phyloP scores from a whole-genome alignment of 2,329 filamentous ascomycete species.

The Clarireedia homoeocarpa region DNA sequence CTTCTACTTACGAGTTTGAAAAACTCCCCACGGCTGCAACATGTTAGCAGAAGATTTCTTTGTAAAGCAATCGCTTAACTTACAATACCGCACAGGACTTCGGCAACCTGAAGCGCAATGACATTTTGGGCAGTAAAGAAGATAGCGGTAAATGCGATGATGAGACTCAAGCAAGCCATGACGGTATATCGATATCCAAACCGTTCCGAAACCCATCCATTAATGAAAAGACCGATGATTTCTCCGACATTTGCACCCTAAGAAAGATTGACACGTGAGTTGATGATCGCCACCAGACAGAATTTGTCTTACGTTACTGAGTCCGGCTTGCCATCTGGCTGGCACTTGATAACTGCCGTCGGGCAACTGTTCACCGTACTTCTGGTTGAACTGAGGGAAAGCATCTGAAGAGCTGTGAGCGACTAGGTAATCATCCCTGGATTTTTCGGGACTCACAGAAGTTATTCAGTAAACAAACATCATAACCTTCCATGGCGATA shows the following conservation, averaged over 20 bases:
- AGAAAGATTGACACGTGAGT: neutral
- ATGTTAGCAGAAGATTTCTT: constrained; percentile 3
- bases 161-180: constrained; percentile 19
- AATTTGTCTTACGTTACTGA: constrained; percentile 19
- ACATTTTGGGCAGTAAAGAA: constrained; percentile 43
- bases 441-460: constrained; percentile 26
- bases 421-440: neutral
- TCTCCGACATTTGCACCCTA: constrained; percentile 24
- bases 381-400: constrained; percentile 25
- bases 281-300: neutral
- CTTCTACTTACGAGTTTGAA: constrained; percentile 37
- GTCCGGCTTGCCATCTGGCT: constrained; percentile 27
- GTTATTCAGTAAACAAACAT: constrained; percentile 30
- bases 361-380: constrained; percentile 24
- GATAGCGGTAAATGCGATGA: constrained; percentile 40
- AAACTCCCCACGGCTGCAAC: constrained; percentile 35
- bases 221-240: constrained; percentile 40
- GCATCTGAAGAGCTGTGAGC: constrained; percentile 30
- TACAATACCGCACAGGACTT: constrained; percentile 37
- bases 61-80: neutral
- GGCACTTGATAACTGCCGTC: constrained; percentile 18
- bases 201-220: constrained; percentile 40
- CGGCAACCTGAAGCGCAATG: constrained; percentile 36
- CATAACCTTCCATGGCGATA: constrained; percentile 37
- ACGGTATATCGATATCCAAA: constrained; percentile 33